Evolutionary conservation across 441 rosid species (phyloP).

Genomic region (Populus trichocarpa): DNA sequence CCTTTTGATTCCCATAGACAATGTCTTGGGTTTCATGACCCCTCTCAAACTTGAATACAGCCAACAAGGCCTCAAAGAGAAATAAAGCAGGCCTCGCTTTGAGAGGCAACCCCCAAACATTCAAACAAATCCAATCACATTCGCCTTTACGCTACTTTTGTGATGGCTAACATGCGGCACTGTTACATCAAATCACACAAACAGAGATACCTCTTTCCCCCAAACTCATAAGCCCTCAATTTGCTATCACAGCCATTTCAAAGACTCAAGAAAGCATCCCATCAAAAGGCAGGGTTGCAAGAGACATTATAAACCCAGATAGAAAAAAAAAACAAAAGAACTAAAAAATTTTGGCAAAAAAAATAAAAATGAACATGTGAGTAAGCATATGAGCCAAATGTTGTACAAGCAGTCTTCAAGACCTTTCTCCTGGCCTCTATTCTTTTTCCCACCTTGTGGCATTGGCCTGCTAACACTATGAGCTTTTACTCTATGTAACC

Average conservation of each 20-base stretch:
- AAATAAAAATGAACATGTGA: conserved; percentile 3
- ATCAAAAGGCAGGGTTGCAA: conserved; percentile 42
- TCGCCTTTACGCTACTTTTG: conserved; percentile 25
- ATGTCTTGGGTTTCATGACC: conserved; percentile 12
- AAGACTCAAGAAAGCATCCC: conserved; percentile 27
- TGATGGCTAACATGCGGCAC: conserved; percentile 29
- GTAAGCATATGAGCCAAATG: conserved; percentile 17
- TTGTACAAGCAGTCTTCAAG: conserved; percentile 20
- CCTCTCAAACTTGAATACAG: conserved; percentile 9
- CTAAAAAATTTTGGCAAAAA: neutral
- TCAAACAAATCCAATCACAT: conserved; percentile 44
- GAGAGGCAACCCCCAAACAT: conserved; percentile 30
- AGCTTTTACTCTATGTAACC: conserved; percentile 22
- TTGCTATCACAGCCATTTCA: conserved; percentile 23
- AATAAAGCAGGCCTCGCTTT: conserved; percentile 12
- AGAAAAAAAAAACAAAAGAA: neutral
- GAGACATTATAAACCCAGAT: conserved; percentile 26
- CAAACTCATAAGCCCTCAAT: conserved; percentile 5
- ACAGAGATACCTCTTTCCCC: conserved; percentile 14
- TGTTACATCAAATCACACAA: conserved; percentile 41
- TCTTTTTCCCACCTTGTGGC: conserved; percentile 4
- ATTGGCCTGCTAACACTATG: conserved; percentile 10
- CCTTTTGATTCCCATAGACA: neutral
- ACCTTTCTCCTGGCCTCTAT: conserved; percentile 17
- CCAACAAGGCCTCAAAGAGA: conserved; percentile 17